Evolutionary conservation across 805 yeast genomes (phyloP).

Genomic region (Wilhelminamyces savonicus): DNA sequence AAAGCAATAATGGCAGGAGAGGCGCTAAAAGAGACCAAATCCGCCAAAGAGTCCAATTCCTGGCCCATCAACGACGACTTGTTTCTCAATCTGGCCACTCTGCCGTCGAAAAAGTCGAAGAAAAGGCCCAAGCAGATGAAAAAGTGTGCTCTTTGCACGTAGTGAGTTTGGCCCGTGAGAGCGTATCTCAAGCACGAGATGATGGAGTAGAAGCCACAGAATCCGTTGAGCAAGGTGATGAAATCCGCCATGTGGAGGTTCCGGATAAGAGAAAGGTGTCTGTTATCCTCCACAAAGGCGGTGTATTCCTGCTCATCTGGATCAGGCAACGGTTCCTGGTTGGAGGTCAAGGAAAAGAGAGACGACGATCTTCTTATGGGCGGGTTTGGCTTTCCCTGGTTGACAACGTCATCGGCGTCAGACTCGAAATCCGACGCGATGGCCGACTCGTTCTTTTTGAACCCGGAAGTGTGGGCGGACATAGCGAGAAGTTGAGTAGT

Average conservation of each 20-base stretch:
- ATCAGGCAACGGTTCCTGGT: conserved; percentile 59
- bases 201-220: conserved; percentile 87
- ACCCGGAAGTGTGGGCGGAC: conserved; percentile 10
- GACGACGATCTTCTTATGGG: conserved; percentile 50
- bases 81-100: conserved; percentile 91
- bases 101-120: conserved; percentile 94
- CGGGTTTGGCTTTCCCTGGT: conserved; percentile 17
- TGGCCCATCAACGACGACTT: conserved; percentile 94
- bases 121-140: conserved; percentile 88
- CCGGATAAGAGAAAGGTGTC: conserved; percentile 83
- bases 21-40: conserved; percentile 88
- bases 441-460: conserved; percentile 26
- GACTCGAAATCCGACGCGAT: conserved; percentile 31
- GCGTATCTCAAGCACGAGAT: conserved; percentile 80
- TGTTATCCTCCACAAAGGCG: conserved; percentile 72
- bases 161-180: conserved; percentile 59
- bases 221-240: conserved; percentile 90
- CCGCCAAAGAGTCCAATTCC: conserved; percentile 95
- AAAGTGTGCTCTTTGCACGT: conserved; percentile 82
- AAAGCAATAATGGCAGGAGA: conserved; percentile 94
- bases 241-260: conserved; percentile 93
- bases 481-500: too few relatives aligned
- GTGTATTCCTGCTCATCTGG: conserved; percentile 73
- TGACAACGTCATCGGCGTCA: conserved; percentile 23
- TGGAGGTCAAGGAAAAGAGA: conserved; percentile 44